Evolutionary conservation across 2,329 filamentous ascomycete species (phyloP), one percentile per base, ranked within the genome.

Genomic region (Fusarium abutilonis): DNA sequence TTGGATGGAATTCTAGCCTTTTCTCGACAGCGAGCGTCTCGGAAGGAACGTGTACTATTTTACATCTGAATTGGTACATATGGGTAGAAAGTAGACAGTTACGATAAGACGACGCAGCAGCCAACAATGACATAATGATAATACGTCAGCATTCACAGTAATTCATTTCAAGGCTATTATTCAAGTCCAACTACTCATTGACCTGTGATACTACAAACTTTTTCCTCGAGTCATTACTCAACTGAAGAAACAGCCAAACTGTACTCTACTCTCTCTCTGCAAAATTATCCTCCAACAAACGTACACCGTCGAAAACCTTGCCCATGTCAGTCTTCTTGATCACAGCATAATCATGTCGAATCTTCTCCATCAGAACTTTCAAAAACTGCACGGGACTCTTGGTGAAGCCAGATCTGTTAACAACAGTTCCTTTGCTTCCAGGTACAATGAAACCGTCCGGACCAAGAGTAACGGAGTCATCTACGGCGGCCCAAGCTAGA

Each of bases 261-360:
- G 13, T 34, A 8, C 7, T 26, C 23, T 29, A 13, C 2, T 9
- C 28, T 13, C 28, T 29, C 11, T 36, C 31, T 6, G 3, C 0
- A 4, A 75, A 74, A 7, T 73, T 63, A 0, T 29, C 26, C 21
- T 65, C 45, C 0, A 41, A 29, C 15, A 76, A 34, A 1, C 72
- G 38, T 6, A 70, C 58, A 1, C 75, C 76, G 9, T 75, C 69
- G 4, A 81, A 49, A 2, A 80, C 64, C 19, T 63, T 74, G 0
- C 78, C 79, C 52, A 78, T 63, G 21, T 82, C 78, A 0, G 79
- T 80, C 61, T 76, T 78, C 7, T 73, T 71, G 9, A 81, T 79
- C 0, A 54, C 59, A 9, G 74, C 66, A 7, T 78, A 73, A 13
- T 79, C 72, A 3, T 73, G 67, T 1, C 79, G 71, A 1, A 80